Evolutionary conservation across 257 asterid genomes (phyloP), one percentile per base, ranked within the genome.

Genomic region (Nicotiana attenuata): DNA sequence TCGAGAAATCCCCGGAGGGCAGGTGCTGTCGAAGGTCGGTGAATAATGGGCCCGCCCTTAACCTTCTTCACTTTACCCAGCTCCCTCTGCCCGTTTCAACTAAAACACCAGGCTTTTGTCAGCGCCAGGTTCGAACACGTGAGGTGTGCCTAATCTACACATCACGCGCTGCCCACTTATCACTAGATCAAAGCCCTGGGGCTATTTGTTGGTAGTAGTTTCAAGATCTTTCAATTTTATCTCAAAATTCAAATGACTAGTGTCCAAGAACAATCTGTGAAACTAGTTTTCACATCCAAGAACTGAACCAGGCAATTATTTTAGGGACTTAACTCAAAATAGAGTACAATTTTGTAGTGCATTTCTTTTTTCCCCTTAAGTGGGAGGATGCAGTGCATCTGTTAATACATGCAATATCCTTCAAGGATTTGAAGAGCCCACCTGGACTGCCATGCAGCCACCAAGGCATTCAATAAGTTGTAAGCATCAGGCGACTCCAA

Each of bases 371-470:
- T 47, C 60, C 78, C 28, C 52, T n/a, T 38, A 38, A 73, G 78
- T 45, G 38, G 20, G 2, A 28, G 38, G 31, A 47, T 14, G 41
- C 38, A 47, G 77, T 14, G 78, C 78, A 47, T 73, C 22, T 14
- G 63, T 24, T n/a, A 47, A 47, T 47, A 15, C 14, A 10, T 24
- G 79, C 41, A 14, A 73, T 73, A 22, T 22, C 38, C 16, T 47
- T 15, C n/a, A 47, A 73, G 14, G 38, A 52, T 75, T 75, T 16
- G 41, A 81, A 81, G 77, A 83, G 61, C 89, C 45, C 55, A 96
- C 99, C 99, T 92, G 79, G 97, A 91, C 61, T 82, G 90, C 99
- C 98, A 94, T 65, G 84, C 87, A 20, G 89, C 87, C 56, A 94
- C 84, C 90, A 94, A 90, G 71, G 76, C 88, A 80, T 90, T 91